These are phyloP conservation scores for Flaveria ramosissima DNA, from an alignment of 129 eudicot genomes.

Conservation along the genomic window DNA sequence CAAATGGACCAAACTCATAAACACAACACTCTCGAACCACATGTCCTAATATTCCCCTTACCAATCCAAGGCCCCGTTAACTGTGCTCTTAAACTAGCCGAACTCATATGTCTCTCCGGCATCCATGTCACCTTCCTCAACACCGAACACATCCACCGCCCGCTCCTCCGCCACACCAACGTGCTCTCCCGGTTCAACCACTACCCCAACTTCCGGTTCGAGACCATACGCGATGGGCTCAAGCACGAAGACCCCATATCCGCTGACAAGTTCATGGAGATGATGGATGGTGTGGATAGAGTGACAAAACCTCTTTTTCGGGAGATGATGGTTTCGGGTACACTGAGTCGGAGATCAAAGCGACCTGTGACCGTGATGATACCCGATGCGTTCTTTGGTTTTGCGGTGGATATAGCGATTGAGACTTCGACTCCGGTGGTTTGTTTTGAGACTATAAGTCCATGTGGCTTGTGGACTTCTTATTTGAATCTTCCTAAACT, in stretches of 20 bases:
- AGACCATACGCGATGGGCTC: constrained; percentile 40
- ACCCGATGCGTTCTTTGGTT: constrained; percentile 35
- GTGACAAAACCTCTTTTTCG: constrained; percentile 31
- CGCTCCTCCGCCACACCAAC: constrained; percentile 52
- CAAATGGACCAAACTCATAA: constrained; percentile 30
- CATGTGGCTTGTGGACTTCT: constrained; percentile 44
- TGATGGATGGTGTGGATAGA: constrained; percentile 27
- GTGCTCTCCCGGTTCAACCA: constrained; percentile 42
- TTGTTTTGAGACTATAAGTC: constrained; percentile 43
- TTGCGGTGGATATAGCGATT: constrained; percentile 23
- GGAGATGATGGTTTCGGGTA: constrained; percentile 38
- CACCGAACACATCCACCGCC: constrained; percentile 53
- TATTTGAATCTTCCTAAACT: constrained; percentile 39
- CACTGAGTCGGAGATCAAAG: constrained; percentile 15
- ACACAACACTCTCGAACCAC: constrained; percentile 28
- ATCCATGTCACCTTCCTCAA: constrained; percentile 58
- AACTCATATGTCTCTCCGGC: constrained; percentile 54
- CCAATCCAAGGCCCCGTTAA: constrained; percentile 72
- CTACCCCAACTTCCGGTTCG: constrained; percentile 41
- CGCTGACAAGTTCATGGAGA: constrained; percentile 31
- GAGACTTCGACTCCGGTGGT: constrained; percentile 37
- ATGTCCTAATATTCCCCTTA: constrained; percentile 58
- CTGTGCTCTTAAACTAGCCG: constrained; percentile 60
- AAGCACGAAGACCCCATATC: constrained; percentile 34
- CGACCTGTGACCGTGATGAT: constrained; percentile 43